Evolutionary conservation across 2,329 filamentous ascomycete genomes (phyloP).

Genomic region (Coniella vitis): DNA sequence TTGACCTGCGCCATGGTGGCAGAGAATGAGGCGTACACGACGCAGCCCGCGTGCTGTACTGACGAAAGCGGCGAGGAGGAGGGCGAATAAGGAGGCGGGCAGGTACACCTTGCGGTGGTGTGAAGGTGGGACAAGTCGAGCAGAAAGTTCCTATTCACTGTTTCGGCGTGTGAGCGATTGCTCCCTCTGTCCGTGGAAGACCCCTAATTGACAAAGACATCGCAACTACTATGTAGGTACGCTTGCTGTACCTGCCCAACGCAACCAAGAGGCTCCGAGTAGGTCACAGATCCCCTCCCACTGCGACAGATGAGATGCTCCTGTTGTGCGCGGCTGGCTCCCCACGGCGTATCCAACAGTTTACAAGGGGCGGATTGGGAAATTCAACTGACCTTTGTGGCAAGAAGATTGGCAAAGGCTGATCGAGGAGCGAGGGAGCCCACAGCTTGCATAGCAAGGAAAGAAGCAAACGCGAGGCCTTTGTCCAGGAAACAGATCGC

Average conservation of each 20-base stretch:
- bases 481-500: not conserved
- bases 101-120: not conserved
- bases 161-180: not conserved
- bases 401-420: too few species aligned
- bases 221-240: too few species aligned
- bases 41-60: constrained; percentile 9
- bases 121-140: not conserved
- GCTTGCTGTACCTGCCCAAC: too few species aligned
- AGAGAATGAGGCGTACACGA: constrained; percentile 1
- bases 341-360: not conserved
- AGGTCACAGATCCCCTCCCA: too few species aligned
- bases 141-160: not conserved
- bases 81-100: constrained; percentile 6
- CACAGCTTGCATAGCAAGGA: not conserved
- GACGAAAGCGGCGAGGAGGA: not conserved
- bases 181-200: too few species aligned
- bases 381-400: too few species aligned
- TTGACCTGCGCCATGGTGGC: constrained; percentile 30
- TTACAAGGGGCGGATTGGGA: not conserved
- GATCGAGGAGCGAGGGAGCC: too few species aligned
- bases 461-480: not conserved
- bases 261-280: too few species aligned
- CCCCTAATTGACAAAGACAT: too few species aligned
- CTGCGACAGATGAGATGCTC: too few species aligned
- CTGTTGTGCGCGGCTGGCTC: too few species aligned